Percentiles rank a stretch among this genome's conserved stretches.
Evolutionary conservation across 2,329 filamentous ascomycete species (phyloP).

Genomic region (Colletotrichum shisoi): DNA sequence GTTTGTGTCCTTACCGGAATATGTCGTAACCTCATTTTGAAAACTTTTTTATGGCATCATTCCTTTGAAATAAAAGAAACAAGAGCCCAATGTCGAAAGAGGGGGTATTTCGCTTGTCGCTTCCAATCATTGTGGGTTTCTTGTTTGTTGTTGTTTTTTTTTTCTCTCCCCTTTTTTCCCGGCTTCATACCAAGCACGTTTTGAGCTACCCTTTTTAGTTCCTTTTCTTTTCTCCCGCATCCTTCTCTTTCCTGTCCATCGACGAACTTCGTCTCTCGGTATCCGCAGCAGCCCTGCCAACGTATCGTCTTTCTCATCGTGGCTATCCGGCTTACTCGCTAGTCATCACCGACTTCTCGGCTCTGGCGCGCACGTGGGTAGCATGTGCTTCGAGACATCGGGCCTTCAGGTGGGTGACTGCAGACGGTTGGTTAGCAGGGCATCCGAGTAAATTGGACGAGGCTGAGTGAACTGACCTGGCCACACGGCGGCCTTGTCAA

Average conservation of each 20-base stretch:
- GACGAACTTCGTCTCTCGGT: not conserved
- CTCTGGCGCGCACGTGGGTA: slow-evolving; percentile 59
- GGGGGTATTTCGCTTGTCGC: slow-evolving; percentile 27
- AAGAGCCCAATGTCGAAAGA: not conserved
- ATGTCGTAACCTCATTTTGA: slow-evolving; percentile 30
- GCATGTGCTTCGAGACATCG: slow-evolving; percentile 65
- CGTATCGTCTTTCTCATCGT: not conserved
- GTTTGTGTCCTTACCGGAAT: slow-evolving; percentile 4
- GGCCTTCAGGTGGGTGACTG: slow-evolving; percentile 63
- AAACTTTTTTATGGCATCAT: slow-evolving; percentile 27
- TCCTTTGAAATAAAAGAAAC: not conserved
- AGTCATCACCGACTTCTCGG: slow-evolving; percentile 60
- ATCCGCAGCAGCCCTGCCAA: not conserved
- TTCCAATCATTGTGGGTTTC: slow-evolving; percentile 3
- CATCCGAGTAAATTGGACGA: too few species aligned
- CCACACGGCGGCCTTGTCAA: slow-evolving; percentile 91
- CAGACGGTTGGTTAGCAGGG: slow-evolving; percentile 39
- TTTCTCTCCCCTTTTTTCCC: not conserved
- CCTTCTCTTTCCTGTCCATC: not conserved
- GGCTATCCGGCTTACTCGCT: slow-evolving; percentile 46
- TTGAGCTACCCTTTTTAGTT: not conserved
- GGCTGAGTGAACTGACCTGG: slow-evolving; percentile 70
- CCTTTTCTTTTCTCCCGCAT: too few species aligned
- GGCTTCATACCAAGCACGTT: too few species aligned
- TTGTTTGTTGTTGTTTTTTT: not conserved